Conservation (phyloP, 140 eudicot genomes). For the Senecio squalidus region DNA sequence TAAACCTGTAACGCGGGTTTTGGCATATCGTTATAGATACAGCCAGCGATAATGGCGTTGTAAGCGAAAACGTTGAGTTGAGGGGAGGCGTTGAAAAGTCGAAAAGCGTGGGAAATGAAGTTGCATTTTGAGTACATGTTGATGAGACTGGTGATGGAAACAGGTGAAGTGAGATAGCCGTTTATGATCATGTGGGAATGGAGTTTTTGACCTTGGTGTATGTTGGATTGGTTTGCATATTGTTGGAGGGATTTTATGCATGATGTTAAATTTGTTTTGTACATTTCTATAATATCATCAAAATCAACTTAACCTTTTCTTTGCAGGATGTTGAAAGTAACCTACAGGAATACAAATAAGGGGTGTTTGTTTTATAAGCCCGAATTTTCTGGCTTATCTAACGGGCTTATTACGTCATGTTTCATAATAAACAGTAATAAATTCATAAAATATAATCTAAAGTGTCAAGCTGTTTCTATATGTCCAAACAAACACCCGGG, state of each 20-base stretch:
- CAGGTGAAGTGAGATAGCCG: constrained; percentile 48
- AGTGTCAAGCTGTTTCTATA: no score
- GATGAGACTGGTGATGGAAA: constrained; percentile 63
- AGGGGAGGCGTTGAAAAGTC: constrained; percentile 31
- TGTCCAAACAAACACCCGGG: no score
- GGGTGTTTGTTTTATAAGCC: no score
- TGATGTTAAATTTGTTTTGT: constrained; percentile 23
- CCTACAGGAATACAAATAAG: no score
- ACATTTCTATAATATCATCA: no score
- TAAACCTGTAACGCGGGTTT: constrained; percentile 38
- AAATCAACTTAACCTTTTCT: no score
- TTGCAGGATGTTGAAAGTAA: no score
- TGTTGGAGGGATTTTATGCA: constrained; percentile 49
- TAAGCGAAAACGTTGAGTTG: constrained; percentile 45
- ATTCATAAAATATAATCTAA: no score
- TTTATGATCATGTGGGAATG: constrained; percentile 51
- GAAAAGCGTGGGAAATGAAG: constrained; percentile 36
- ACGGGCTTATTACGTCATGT: no score
- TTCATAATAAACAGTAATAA: no score
- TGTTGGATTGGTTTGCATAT: constrained; percentile 35
- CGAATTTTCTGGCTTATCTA: no score
- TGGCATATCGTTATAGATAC: constrained; percentile 32
- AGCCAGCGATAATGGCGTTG: constrained; percentile 67
- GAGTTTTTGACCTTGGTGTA: constrained; percentile 43
- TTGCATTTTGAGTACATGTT: constrained; percentile 87